These are phyloP conservation scores for Phalaenopsis equestris DNA, from an alignment of 106 monocot genomes.

Conservation along the genomic window DNA sequence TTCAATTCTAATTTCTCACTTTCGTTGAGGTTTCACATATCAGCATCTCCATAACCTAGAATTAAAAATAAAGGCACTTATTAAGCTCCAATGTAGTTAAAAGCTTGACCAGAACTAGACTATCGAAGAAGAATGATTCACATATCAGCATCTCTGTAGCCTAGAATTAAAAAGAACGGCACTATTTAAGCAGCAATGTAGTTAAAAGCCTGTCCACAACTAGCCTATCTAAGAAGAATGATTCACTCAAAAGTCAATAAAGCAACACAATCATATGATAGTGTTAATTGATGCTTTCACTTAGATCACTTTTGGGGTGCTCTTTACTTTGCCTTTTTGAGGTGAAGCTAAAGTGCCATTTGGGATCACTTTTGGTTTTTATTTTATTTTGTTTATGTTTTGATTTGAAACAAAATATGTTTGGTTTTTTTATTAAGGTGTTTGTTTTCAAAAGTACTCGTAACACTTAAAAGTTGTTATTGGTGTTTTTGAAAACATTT, in stretches of 20 bases:
- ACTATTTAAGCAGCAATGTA: not conserved
- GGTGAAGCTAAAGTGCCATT: not conserved
- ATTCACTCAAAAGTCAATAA: not conserved
- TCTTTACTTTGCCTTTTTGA: too few relatives aligned
- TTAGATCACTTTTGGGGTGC: not conserved
- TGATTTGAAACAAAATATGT: too few relatives aligned
- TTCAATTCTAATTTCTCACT: not conserved
- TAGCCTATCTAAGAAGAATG: not conserved
- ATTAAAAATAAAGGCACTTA: not conserved
- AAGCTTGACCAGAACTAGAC: not conserved
- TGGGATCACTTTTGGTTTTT: too few relatives aligned
- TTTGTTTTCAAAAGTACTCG: too few relatives aligned
- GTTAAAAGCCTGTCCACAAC: not conserved
- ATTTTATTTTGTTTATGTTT: too few relatives aligned
- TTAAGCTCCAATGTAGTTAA: not conserved
- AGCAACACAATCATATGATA: not conserved
- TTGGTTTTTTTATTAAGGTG: too few relatives aligned
- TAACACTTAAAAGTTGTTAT: too few relatives aligned
- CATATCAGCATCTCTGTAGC: not conserved
- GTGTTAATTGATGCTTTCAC: not conserved
- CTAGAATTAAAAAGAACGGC: not conserved
- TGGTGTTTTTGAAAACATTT: too few relatives aligned
- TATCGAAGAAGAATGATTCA: not conserved
- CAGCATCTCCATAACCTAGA: not conserved
- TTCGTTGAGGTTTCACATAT: not conserved